phyloP scores from a whole-genome alignment of 2,329 filamentous ascomycete species.

The Coniella vitis region DNA sequence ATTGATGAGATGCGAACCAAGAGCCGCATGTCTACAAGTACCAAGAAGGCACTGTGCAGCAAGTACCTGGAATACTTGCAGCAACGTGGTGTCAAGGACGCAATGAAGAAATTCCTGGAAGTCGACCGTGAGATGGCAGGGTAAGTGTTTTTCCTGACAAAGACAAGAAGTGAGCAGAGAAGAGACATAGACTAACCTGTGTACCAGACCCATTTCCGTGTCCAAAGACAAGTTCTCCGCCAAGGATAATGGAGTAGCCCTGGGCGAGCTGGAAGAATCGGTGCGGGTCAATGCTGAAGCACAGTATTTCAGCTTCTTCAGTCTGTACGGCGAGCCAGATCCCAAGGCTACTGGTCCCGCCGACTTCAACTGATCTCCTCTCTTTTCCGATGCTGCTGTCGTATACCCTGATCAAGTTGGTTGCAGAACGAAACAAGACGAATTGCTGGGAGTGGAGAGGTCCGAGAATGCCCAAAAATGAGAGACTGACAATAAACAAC shows the following conservation, averaged over 20 bases:
- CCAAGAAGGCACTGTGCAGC: conserved; percentile 69
- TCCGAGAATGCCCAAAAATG: not conserved
- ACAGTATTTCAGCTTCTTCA: conserved; percentile 45
- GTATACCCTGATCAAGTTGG: not conserved
- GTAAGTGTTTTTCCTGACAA: conserved; percentile 35
- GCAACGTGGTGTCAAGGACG: conserved; percentile 67
- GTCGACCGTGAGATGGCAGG: conserved; percentile 86
- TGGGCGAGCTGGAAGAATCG: conserved; percentile 43
- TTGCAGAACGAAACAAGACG: not conserved
- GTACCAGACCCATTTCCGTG: conserved; percentile 38
- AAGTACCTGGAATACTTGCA: conserved; percentile 79
- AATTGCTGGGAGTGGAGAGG: not conserved
- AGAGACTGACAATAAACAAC: not conserved
- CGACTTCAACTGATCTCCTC: conserved; percentile 38
- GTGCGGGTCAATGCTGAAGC: conserved; percentile 45
- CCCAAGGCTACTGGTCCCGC: conserved; percentile 42
- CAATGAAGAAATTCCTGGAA: conserved; percentile 78
- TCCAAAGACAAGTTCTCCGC: conserved; percentile 29
- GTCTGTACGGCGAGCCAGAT: conserved; percentile 42
- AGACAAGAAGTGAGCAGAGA: not conserved
- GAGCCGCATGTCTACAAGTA: conserved; percentile 59
- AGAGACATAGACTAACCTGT: conserved; percentile 10
- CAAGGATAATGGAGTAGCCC: conserved; percentile 40
- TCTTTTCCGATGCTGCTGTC: not conserved
- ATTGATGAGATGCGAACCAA: conserved; percentile 68